Evolutionary conservation across 768 basidiomycete genomes (phyloP).

Genomic region (Calvatia gigantea): DNA sequence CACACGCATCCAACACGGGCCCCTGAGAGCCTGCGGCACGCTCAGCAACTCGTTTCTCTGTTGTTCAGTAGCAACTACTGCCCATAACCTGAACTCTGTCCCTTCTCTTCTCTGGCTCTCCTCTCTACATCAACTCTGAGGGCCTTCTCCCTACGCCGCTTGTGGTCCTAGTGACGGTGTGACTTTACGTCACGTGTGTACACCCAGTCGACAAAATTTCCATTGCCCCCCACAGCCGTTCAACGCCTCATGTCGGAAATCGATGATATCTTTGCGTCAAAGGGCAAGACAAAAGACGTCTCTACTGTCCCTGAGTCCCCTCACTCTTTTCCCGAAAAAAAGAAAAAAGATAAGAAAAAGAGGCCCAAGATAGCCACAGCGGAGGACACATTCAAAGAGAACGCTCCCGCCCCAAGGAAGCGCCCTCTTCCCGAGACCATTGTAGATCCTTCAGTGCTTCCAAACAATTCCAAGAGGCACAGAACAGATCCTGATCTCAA

Average conservation of each 20-base stretch:
- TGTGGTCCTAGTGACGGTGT: neutral
- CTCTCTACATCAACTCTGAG: neutral
- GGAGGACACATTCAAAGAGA: slow-evolving; percentile 9
- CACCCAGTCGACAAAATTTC: neutral
- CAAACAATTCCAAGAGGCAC: slow-evolving; percentile 30
- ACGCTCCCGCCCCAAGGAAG: slow-evolving; percentile 22
- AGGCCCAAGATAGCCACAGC: slow-evolving; percentile 16
- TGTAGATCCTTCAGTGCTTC: slow-evolving; percentile 54
- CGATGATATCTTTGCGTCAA: slow-evolving; percentile 77
- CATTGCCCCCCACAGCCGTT: neutral
- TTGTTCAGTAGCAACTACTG: neutral
- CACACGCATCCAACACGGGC: slow-evolving; percentile 9
- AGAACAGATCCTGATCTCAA: slow-evolving; percentile 25
- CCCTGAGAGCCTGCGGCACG: neutral
- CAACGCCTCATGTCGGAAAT: slow-evolving; percentile 64
- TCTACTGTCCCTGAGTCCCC: slow-evolving; percentile 23
- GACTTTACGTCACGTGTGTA: slow-evolving; percentile 13
- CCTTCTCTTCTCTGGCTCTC: neutral
- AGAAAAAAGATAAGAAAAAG: slow-evolving; percentile 44
- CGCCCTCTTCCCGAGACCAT: slow-evolving; percentile 56
- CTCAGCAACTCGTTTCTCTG: neutral
- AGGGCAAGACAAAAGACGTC: slow-evolving; percentile 30
- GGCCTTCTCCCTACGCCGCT: neutral
- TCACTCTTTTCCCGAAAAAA: slow-evolving; percentile 29
- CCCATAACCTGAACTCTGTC: neutral